Conservation (phyloP, 2,329 filamentous ascomycete genomes). For the Leptographium wingfieldii region DNA sequence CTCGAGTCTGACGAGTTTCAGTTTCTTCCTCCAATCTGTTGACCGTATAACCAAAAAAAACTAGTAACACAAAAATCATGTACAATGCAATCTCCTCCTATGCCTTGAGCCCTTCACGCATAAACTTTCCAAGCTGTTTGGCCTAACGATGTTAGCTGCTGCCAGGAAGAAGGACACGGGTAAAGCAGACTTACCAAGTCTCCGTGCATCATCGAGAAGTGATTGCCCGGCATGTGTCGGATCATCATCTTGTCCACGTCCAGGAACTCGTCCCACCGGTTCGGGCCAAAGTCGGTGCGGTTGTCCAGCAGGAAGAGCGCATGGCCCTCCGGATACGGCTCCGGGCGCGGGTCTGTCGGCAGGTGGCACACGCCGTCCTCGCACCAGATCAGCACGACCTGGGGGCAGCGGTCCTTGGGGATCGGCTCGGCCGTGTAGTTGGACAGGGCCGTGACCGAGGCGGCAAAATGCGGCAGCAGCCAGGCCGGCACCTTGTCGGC, state of each 20-base stretch:
- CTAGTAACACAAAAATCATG: no score
- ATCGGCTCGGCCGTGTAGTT: slow-evolving; percentile 56
- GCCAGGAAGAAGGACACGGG: not conserved
- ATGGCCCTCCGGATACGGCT: slow-evolving; percentile 45
- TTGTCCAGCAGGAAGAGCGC: slow-evolving; percentile 62
- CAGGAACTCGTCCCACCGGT: slow-evolving; percentile 56
- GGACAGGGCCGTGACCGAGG: slow-evolving; percentile 54
- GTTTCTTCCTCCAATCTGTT: no score
- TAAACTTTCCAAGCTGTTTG: slow-evolving; percentile 22
- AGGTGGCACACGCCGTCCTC: slow-evolving; percentile 60
- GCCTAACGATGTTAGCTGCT: slow-evolving; percentile 15
- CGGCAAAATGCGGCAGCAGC: slow-evolving; percentile 61
- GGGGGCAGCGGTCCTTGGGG: slow-evolving; percentile 43
- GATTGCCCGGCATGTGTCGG: slow-evolving; percentile 57
- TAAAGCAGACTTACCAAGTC: slow-evolving; percentile 21
- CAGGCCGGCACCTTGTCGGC: slow-evolving; percentile 53
- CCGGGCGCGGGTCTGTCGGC: slow-evolving; percentile 51
- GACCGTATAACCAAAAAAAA: no score
- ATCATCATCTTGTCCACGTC: slow-evolving; percentile 48
- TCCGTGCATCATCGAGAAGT: slow-evolving; percentile 68
- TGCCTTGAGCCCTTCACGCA: slow-evolving; percentile 21
- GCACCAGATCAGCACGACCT: slow-evolving; percentile 56
- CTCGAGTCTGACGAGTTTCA: no score
- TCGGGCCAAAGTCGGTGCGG: slow-evolving; percentile 56
- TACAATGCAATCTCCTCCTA: not conserved